Base-by-base conservation (phyloP, 306 rosid genomes). In the Dalbergia cochinchinensis region DNA sequence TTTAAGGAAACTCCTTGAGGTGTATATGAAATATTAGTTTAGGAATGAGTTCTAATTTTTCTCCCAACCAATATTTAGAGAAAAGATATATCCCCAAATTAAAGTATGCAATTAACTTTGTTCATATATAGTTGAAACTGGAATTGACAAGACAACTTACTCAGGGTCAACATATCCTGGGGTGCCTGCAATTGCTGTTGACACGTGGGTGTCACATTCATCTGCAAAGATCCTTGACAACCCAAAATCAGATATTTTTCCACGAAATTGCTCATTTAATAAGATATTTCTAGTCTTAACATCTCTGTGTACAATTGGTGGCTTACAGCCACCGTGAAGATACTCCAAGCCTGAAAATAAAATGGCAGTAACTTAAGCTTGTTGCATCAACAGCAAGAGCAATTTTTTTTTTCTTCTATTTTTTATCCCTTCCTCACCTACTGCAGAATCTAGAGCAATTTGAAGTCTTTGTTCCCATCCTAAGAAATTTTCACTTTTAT, bases 231-330 rank as follows among this genome's bases (percentile, higher is more conserved):
- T 47, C 68, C 67, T 88, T 41, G 90, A 86, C 5, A 84, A 20
- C 13, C 94, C 91, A 39, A 85, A 89, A 83, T 89, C 89, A 35
- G 87, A 71, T 64, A 85, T 51, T 81, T 89, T 87, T 4, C 80
- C 88, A 4, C 79, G 75, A 3, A 85, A 53, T 13, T 62, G 73
- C 39, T 69, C 74, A 66, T 78, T 58, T 35, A 89, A n/a, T 69
- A 87, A 69, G 58, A 89, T 81, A 84, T 89, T 89, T 39, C 83
- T 73, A 33, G 87, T 59, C 67, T 90, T 90, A 19, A 86, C 76
- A 54, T 90, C 93, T 80, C 87, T 83, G 58, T 87, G 94, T 7
- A 90, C 77, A 60, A 88, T 86, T 5, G 89, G 87, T n/a, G 90
- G 91, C 48, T 78, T 78, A 16, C 91, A 82, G n/a, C 86, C 85